A percentile compares a stretch with the other conserved stretches of the same genome.
Conservation (phyloP, 2,329 filamentous ascomycete genomes). For the Apiospora marii region DNA sequence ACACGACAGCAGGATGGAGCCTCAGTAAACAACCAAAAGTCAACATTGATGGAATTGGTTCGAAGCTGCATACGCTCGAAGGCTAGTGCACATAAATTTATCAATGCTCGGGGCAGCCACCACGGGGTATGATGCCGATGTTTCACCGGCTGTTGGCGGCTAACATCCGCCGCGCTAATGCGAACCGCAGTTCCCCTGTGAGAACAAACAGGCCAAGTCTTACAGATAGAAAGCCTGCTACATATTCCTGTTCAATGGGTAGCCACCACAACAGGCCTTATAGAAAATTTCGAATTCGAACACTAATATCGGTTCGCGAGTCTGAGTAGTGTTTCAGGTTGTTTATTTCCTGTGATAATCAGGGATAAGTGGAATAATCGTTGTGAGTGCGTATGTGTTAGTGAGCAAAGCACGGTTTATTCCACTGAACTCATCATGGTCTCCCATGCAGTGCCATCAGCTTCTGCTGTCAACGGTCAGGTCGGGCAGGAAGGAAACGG, state of each 20-base stretch:
- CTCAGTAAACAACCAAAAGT: neutral
- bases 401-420: neutral
- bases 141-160: slow-evolving; percentile 6
- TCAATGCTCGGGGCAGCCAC: neutral
- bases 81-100: neutral
- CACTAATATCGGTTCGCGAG: no score
- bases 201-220: neutral
- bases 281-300: no score
- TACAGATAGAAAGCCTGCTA: no score
- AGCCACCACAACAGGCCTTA: no score
- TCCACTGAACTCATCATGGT: neutral
- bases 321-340: no score
- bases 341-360: no score
- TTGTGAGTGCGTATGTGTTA: neutral
- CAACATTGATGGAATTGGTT: neutral
- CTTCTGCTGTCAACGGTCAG: neutral
- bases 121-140: neutral
- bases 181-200: neutral
- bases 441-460: neutral
- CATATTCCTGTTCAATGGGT: no score
- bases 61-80: neutral
- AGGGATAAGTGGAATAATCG: no score
- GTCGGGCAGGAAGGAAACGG: neutral
- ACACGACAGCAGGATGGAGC: neutral
- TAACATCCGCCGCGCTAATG: slow-evolving; percentile 5